Evolutionary conservation across 2,329 filamentous ascomycete genomes (phyloP), one percentile per base, ranked within the genome.

Genomic region (Colletotrichum trifolii): DNA sequence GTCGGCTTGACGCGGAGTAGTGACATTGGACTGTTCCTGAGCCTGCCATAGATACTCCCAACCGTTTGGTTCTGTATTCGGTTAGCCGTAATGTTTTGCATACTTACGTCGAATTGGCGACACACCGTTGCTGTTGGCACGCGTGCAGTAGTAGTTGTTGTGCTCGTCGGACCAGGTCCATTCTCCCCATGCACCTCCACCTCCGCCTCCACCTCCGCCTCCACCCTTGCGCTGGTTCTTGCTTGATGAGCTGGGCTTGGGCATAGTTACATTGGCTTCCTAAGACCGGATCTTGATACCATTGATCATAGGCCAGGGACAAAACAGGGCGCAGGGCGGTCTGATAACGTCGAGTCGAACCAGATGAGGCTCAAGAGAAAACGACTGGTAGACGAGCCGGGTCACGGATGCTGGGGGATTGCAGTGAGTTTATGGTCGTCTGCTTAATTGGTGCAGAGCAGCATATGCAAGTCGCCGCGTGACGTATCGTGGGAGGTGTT

Each of bases 151-250:
- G 50, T 74, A 71, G 59, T 71, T 67, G 12, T 66, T 43, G 42
- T 74, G 69, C 6, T 70, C 63, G 13, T 33, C 25, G 33, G 71
- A 70, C 69, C 69, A 76, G 15, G 67, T 65, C 76, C 76, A 78
- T 4, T 70, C 67, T 35, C 63, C 68, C 73, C 72, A 74, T 17
- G 47, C 39, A 43, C 56, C 40, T 35, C 39, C 46, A n/a, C 52
- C 58, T 6, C 59, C 59, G 9, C 56, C 40, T 35, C 39, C 46
- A n/a, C 52, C 58, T 6, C 59, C 59, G 9, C 59, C 59, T 4
- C 55, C 55, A 33, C 50, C 43, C 45, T 61, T 72, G 33, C 71
- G 70, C 59, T 72, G 73, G 46, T 68, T 66, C 52, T 71, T 73
- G 63, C 72, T 71, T 46, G 66, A 54, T 40, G 33, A 67, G 48